Evolutionary conservation across 495 filamentous ascomycete species (phyloP).

Genomic region (Penicillium crystallinum): DNA sequence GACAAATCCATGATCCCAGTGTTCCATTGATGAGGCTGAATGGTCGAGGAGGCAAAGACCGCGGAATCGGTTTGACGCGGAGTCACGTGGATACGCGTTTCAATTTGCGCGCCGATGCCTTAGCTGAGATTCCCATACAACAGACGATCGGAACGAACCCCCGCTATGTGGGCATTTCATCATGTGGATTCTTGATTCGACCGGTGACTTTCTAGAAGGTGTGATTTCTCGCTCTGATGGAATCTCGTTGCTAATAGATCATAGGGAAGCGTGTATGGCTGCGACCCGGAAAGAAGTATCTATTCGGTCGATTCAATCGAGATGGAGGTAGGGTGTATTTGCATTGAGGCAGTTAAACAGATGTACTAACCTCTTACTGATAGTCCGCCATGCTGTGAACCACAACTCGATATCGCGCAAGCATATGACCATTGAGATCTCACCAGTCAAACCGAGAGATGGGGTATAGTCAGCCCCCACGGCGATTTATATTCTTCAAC

Average conservation of each 20-base stretch:
- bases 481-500: not conserved
- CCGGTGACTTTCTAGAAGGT: slow-evolving; percentile 43
- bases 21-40: slow-evolving; percentile 16
- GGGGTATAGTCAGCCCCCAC: slow-evolving; percentile 48
- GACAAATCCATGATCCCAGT: slow-evolving; percentile 22
- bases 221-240: not conserved
- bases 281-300: slow-evolving; percentile 73
- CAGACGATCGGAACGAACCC: slow-evolving; percentile 3
- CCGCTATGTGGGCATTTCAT: slow-evolving; percentile 1
- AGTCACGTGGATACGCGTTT: slow-evolving; percentile 40
- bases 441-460: slow-evolving; percentile 58
- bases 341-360: slow-evolving; percentile 4
- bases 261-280: slow-evolving; percentile 74
- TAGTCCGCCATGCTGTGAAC: slow-evolving; percentile 54
- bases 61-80: slow-evolving; percentile 16
- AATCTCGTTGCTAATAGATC: slow-evolving; percentile 13
- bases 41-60: slow-evolving; percentile 3
- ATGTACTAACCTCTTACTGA: slow-evolving; percentile 1
- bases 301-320: slow-evolving; percentile 63
- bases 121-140: not conserved
- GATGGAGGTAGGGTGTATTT: slow-evolving; percentile 35
- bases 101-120: slow-evolving; percentile 20
- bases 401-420: slow-evolving; percentile 82
- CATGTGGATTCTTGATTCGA: slow-evolving; percentile 48
- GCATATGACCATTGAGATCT: slow-evolving; percentile 75